Base-by-base conservation (phyloP, 2,329 filamentous ascomycete species). In the Penicillium sclerotiorum region DNA sequence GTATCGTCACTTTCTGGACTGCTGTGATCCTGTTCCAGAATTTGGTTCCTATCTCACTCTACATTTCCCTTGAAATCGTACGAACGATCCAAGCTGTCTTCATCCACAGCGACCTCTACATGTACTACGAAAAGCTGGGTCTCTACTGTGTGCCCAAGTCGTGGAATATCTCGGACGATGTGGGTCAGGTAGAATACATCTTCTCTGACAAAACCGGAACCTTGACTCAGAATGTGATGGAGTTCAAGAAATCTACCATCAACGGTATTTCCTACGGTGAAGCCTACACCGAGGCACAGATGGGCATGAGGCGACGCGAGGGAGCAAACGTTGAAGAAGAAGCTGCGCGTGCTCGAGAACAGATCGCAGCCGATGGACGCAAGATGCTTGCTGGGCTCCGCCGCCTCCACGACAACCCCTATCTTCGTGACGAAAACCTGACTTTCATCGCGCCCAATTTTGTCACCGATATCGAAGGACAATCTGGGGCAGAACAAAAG, bases 121-220 rank as follows among this genome's bases (percentile, higher is more conserved):
- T 99, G 95, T 99, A 97, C 73, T 96, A 99, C 75, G 94, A 94
- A 49, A 86, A 85, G 63, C 85, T 96, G 58, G 91, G 96, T 64
- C 92, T 96, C 66, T 91, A 93, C 2, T 99, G 95, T 67, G 90
- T 95, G 9, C 94, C 95, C 5, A 97, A 97, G 67, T 91, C 92
- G 0, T 99, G 94, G 94, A 99, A 97, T 68, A 97, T 99, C 43
- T 97, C 93, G 1, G 94, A 99, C 66, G 95, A 99, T 63, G 80
- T 99, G 39, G 94, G 94, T 11, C 94, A 99, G 73, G 96, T 99
- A 55, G 94, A 97, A 73, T 99, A 97, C 76, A 96, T 99, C 59
- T 99, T 99, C 72, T 96, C 90, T 0, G 90, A 95, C 78, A 95
- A 95, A 74, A 95, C 90, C 0, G 90, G 90, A 50, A 95, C 90